Evolutionary conservation across 1,284 basidiomycete genomes (phyloP).

Genomic region (Apiotrichum siamense): DNA sequence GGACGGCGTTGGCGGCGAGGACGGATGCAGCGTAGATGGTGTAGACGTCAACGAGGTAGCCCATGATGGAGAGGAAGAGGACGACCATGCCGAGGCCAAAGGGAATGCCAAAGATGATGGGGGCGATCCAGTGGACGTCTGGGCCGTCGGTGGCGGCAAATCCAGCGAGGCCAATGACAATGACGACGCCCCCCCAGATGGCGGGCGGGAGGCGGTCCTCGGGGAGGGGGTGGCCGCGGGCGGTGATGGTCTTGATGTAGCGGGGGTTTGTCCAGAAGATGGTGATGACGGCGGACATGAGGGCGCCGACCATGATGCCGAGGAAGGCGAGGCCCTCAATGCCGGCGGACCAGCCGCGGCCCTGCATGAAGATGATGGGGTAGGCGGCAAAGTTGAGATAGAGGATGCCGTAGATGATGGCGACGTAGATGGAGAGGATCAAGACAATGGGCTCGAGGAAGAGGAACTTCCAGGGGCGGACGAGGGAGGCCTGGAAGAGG

Average conservation of each 20-base stretch:
- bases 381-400: slow-evolving; percentile 44
- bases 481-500: slow-evolving; percentile 45
- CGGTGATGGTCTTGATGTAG: slow-evolving; percentile 56
- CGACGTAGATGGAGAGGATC: slow-evolving; percentile 53
- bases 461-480: slow-evolving; percentile 50
- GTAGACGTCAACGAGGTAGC: slow-evolving; percentile 62
- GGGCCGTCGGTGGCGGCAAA: slow-evolving; percentile 46
- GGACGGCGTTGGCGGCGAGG: slow-evolving; percentile 62
- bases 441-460: slow-evolving; percentile 50
- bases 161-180: slow-evolving; percentile 45
- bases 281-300: slow-evolving; percentile 56
- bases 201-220: slow-evolving; percentile 58
- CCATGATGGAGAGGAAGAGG: slow-evolving; percentile 57
- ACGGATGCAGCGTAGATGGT: slow-evolving; percentile 54
- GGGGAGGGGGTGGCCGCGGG: slow-evolving; percentile 52
- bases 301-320: slow-evolving; percentile 59
- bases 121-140: slow-evolving; percentile 52
- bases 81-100: slow-evolving; percentile 61
- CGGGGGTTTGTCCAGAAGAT: slow-evolving; percentile 51
- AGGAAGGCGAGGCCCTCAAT: slow-evolving; percentile 61
- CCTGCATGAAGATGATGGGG: slow-evolving; percentile 59
- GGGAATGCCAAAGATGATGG: slow-evolving; percentile 55
- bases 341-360: slow-evolving; percentile 58
- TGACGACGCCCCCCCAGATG: slow-evolving; percentile 43
- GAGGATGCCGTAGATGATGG: slow-evolving; percentile 51